Evolutionary conservation across 768 basidiomycete species (phyloP).

Genomic region (Mrakia blollopis): DNA sequence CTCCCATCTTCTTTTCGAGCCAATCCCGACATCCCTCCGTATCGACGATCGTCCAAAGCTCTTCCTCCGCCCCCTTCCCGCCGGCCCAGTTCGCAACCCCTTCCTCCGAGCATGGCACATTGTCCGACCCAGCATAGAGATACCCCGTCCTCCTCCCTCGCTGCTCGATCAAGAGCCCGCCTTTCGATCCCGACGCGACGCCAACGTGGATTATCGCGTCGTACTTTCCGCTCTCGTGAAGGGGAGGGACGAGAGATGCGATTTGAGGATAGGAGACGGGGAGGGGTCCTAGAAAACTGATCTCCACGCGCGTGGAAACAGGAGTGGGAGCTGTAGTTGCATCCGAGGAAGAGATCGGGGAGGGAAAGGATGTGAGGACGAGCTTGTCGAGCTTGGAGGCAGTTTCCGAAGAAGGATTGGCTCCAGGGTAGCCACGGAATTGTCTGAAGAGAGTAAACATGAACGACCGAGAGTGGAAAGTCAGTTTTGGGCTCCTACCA

Average conservation of each 20-base stretch:
- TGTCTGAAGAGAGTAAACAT: neutral
- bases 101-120: neutral
- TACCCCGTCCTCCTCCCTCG: neutral
- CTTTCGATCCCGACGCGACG: neutral
- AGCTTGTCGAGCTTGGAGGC: neutral
- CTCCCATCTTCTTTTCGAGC: neutral
- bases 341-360: neutral
- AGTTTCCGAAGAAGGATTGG: neutral
- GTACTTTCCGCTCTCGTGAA: neutral
- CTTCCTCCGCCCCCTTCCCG: neutral
- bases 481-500: no score
- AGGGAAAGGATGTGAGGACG: neutral
- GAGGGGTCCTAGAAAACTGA: neutral
- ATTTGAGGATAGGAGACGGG: neutral
- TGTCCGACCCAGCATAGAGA: neutral
- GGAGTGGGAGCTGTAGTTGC: neutral
- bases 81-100: neutral
- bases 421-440: neutral
- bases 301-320: neutral
- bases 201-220: neutral
- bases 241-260: neutral
- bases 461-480: no score
- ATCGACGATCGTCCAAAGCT: neutral
- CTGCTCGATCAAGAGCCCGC: neutral
- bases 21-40: neutral